phyloP scores from a whole-genome alignment of 2,329 filamentous ascomycete genomes.

The Xylariaceae sp. region DNA sequence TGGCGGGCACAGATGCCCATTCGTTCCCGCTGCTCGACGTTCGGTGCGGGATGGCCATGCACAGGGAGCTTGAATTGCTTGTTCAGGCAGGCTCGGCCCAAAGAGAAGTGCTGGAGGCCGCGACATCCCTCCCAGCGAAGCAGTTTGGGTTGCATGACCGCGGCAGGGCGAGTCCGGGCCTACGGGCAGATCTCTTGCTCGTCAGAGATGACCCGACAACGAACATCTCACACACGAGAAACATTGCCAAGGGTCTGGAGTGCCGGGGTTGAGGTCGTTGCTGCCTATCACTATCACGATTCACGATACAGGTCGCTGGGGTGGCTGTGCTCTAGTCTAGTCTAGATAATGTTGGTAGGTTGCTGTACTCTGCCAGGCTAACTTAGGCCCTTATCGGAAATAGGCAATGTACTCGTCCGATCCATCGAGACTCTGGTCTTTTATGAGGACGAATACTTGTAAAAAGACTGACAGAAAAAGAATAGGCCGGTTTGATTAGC shows the following conservation, averaged over 20 bases:
- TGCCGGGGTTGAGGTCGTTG: slow-evolving; percentile 8
- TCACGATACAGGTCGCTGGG: no score
- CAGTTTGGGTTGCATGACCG: slow-evolving; percentile 10
- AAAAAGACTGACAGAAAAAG: no score
- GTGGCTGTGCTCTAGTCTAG: not conserved
- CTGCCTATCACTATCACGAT: not conserved
- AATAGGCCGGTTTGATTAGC: no score
- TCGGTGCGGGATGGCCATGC: slow-evolving; percentile 10
- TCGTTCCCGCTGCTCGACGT: slow-evolving; percentile 2
- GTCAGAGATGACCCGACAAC: slow-evolving; percentile 7
- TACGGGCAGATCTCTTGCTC: slow-evolving; percentile 13
- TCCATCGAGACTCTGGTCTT: no score
- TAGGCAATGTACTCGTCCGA: no score
- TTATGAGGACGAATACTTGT: no score
- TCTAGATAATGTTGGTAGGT: not conserved
- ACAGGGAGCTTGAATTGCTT: slow-evolving; percentile 11
- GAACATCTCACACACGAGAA: slow-evolving; percentile 6
- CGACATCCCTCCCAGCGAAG: slow-evolving; percentile 8
- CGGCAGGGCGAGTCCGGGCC: slow-evolving; percentile 6
- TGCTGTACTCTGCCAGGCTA: not conserved
- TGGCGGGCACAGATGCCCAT: slow-evolving; percentile 13
- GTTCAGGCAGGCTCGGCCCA: slow-evolving; percentile 11
- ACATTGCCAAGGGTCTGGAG: slow-evolving; percentile 11
- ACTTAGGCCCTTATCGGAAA: no score
- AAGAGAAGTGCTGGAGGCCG: slow-evolving; percentile 6